Percentiles rank a stretch among this genome's conserved stretches.
These are phyloP conservation scores for Carex kokanica DNA, from an alignment of 176 grass and related monocot genomes.

Conservation along the genomic window DNA sequence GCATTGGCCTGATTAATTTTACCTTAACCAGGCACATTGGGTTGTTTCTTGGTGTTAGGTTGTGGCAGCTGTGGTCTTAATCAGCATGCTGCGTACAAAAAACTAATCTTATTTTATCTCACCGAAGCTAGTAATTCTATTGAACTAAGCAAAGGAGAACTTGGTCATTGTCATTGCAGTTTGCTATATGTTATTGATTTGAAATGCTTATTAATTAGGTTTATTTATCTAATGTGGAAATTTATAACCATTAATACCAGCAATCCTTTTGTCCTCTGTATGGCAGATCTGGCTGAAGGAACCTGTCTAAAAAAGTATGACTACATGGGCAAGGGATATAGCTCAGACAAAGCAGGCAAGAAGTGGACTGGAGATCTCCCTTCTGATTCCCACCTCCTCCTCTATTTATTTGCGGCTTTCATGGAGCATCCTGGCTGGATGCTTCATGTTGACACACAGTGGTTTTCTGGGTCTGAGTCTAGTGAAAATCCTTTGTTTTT, in stretches of 20 bases:
- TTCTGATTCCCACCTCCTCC: conserved; percentile 75
- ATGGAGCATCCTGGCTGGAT: conserved; percentile 98
- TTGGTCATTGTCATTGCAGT: neutral
- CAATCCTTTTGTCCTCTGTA: neutral
- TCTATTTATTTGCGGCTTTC: conserved; percentile 94
- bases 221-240: conserved; percentile 20
- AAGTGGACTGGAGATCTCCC: conserved; percentile 82
- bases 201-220: neutral
- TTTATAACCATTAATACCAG: neutral
- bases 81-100: neutral
- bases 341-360: conserved; percentile 61
- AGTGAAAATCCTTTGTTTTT: conserved; percentile 97
- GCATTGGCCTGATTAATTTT: neutral
- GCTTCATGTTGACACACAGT: conserved; percentile 87
- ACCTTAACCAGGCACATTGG: neutral
- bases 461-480: conserved; percentile 84
- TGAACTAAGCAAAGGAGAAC: neutral
- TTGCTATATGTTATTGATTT: conserved; percentile 1
- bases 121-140: neutral
- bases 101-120: neutral
- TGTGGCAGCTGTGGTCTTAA: neutral
- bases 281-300: conserved; percentile 86
- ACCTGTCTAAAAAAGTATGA: conserved; percentile 94
- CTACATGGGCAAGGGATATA: conserved; percentile 63
- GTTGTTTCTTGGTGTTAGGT: neutral